Evolutionary conservation across 1,139 yeast species (phyloP), one percentile per base, ranked within the genome.

Genomic region (Geotrichum fermentans): DNA sequence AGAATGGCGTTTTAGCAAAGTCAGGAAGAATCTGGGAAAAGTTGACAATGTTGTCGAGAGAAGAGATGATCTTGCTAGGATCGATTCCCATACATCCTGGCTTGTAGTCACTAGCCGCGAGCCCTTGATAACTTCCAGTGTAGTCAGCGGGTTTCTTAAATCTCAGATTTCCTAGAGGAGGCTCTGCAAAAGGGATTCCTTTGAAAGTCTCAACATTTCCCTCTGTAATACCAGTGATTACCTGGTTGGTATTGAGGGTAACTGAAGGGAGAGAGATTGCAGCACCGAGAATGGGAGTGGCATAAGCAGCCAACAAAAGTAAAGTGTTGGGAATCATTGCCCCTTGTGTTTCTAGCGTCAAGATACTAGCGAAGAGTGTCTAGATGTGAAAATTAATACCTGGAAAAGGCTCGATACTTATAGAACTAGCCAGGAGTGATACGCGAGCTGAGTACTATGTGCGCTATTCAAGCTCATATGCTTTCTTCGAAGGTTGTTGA

Each of bases 161-260:
- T 17, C 64, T 45, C 16, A 55, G 50, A 2, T 52, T 44, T 4
- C 56, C 58, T 5, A 54, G 45, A 1, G 64, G 63, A 5, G 64
- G 60, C 10, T 53, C 41, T 2, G 61, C 63, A 49, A 50, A 61
- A 3, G 64, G 64, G n/a, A 61, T 52, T 1, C 53, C 53, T n/a
- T 33, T 32, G 24, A 51, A 51, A 20, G 41, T 20, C 17, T 51
- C 53, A 13, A 50, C 45, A 29, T 37, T 35, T 14, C 44, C 49
- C 28, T 37, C 43, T 3, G 29, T 22, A 10, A 30, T 21, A 20
- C 53, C 53, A 28, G 49, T 33, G 6, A 51, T 43, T 4, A 33
- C 43, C 16, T 51, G 45, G 29, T 39, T 43, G 13, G 37, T 36
- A 24, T 39, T 40, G 4, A 50, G 21, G 3, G 48, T 46, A 11